Base-by-base conservation (phyloP, 768 basidiomycete species). In the Albatrellus ellisii region DNA sequence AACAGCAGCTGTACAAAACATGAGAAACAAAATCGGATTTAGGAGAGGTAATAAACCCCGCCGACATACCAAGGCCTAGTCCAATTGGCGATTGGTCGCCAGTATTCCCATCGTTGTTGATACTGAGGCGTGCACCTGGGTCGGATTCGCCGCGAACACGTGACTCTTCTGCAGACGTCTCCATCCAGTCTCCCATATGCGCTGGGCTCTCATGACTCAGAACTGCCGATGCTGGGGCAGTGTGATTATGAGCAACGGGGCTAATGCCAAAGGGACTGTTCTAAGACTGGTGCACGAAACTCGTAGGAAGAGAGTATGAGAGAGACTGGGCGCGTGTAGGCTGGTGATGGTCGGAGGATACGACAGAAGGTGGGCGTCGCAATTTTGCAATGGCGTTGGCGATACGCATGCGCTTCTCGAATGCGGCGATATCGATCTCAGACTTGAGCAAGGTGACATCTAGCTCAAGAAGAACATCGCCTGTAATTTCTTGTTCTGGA, bases 401-500 rank as follows among this genome's bases (percentile, higher is more conserved):
- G 43, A 99, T 91, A 42, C 88, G 79, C 59, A 88, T 71, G 14
- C 95, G 86, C 57, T 95, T 95, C 10, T 95, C 95, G 51, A 94
- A 95, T 3, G 90, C 90, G 54, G 72, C 66, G 49, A 99, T 89
- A 18, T 91, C 95, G 41, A 99, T 81, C 63, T 98, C 92, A 8
- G 65, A 69, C 64, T 98, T 98, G 52, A 99, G 79, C 12, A 95
- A 69, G 54, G 81, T 83, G 42, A 80, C 75, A 48, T 97, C 90
- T 46, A 98, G 81, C 54, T 95, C 94, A 42, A 98, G 77, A 6
- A 99, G 74, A 25, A 98, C 87, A 52, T 99, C 95, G 15, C 95
- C 95, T 0, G 91, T 87, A 41, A 99, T 98, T 64, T 99, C 95
- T 76, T 99, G 91, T 63, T 98, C 94, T 91, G 56, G n/a, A n/a